Base-by-base conservation (phyloP, 116 monocot genomes). In the Papilionanthe hybrid region DNA sequence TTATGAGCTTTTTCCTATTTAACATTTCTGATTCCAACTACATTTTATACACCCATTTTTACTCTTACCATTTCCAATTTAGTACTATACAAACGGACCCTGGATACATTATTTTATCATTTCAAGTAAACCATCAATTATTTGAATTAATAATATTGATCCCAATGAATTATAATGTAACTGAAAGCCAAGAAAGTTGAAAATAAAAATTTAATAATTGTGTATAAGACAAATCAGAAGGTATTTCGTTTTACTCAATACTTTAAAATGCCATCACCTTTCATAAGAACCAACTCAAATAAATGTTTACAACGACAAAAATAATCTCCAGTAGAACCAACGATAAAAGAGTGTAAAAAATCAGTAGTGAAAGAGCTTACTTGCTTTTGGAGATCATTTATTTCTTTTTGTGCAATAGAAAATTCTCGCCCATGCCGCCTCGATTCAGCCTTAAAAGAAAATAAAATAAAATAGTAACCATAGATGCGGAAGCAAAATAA, bases 341-440 rank as follows among this genome's bases (percentile, higher is more conserved):
- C 48, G 75, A 44, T 37, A 83, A n/a, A 78, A 78, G 27, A 37
- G 10, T 10, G 55, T 66, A 18, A 1, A 23, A 69, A 43, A 57
- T 50, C 20, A 50, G 48, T 72, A 1, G n/a, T 55, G 5, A 79
- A 75, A 50, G 17, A 48, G 25, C 75, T 50, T 55, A 95, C 99
- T 91, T 99, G 93, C 75, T 92, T 94, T 63, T 93, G 83, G 15
- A 99, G 93, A 86, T 99, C 99, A 88, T 57, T 72, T 9, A 95
- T 90, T 78, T 93, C 95, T 84, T 88, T 91, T 76, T 93, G 79
- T 43, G 93, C 88, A 83, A 91, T 79, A 74, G 20, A 65, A 72
- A 77, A 42, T 76, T 99, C 89, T 58, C 99, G 87, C 76, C 95
- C 95, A 19, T 32, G 79, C 78, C 83, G 87, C 85, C 88, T 99